Conservation (phyloP, 768 basidiomycete species). For the Tulasnella sp. region DNA sequence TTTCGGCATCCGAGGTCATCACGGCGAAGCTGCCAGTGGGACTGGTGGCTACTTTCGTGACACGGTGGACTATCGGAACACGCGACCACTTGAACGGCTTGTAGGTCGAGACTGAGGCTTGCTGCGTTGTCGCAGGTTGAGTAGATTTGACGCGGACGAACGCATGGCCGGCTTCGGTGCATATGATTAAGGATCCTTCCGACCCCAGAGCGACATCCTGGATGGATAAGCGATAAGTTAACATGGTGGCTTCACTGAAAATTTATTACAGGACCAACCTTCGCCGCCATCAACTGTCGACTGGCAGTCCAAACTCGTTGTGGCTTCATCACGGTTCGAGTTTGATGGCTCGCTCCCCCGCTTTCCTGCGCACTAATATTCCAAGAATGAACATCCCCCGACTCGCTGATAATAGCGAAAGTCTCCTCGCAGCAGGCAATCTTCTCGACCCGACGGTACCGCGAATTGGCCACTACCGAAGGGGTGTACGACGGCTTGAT, state of each 20-base stretch:
- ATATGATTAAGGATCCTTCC: conserved; percentile 87
- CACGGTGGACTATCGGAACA: conserved; percentile 81
- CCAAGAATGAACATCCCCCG: conserved; percentile 93
- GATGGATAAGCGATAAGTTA: not conserved
- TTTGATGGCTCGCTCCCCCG: conserved; percentile 3
- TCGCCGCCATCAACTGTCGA: conserved; percentile 83
- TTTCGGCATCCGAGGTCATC: conserved; percentile 70
- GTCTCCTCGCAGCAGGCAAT: conserved; percentile 75
- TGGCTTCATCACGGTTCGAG: conserved; percentile 54
- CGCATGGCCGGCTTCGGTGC: conserved; percentile 93
- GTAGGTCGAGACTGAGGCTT: not conserved
- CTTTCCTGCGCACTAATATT: conserved; percentile 46
- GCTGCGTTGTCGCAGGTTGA: conserved; percentile 46
- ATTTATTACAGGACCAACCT: conserved; percentile 47
- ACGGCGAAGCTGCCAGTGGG: conserved; percentile 88
- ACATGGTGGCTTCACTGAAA: not conserved
- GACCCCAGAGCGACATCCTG: conserved; percentile 87
- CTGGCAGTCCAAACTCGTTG: conserved; percentile 90
- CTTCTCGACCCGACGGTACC: conserved; percentile 67
- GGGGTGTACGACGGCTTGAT: conserved; percentile 75
- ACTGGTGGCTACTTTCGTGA: conserved; percentile 80
- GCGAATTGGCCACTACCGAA: conserved; percentile 67
- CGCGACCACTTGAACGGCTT: conserved; percentile 69
- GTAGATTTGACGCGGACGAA: conserved; percentile 59
- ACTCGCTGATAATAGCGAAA: conserved; percentile 80